Base-by-base conservation (phyloP, 2,329 filamentous ascomycete species). In the Boeremia lycopersici region DNA sequence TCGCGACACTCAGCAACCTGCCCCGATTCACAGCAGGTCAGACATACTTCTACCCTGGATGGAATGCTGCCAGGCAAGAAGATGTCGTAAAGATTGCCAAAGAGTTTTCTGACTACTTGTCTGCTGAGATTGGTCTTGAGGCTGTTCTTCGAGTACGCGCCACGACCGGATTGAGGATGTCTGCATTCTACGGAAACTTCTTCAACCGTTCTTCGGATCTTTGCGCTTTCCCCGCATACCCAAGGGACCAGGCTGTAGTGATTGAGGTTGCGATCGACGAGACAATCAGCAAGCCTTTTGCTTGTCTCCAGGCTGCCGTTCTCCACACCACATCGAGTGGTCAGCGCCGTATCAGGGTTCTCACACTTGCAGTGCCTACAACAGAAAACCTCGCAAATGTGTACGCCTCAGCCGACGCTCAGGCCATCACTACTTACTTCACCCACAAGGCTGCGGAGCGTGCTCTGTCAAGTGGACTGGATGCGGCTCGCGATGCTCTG, bases 181-280 rank as follows among this genome's bases (percentile, higher is more conserved):
- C 88, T 79, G 93, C 93, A 2, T 99, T 99, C 78, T 99, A 98
- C 76, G 95, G 95, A 64, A 99, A 99, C 80, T 99, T 99, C 78
- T 99, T 99, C 83, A 99, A 98, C 81, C 86, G 95, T 65, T 96
- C 91, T 73, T 97, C 93, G 13, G 95, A 99, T 78, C 86, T 99
- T 29, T 98, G 95, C 74, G 95, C 95, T 11, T 99, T 99, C 83
- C 95, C 95, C 1, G 93, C 95, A 0, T 98, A 99, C 81, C 95
- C 95, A 29, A 89, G 95, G 72, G 95, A 99, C 70, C 95, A 99
- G 76, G 92, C 90, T 60, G 98, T 98, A 72, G 95, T 98, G 38
- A 93, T 99, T 17, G 95, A 99, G 76, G 96, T 99, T 50, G 93
- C 95, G 12, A 98, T 99, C 63, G 95, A 99, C 67, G 95, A 99